phyloP scores from a whole-genome alignment of 176 grass and related monocot genomes.

The Oryza officinalis region DNA sequence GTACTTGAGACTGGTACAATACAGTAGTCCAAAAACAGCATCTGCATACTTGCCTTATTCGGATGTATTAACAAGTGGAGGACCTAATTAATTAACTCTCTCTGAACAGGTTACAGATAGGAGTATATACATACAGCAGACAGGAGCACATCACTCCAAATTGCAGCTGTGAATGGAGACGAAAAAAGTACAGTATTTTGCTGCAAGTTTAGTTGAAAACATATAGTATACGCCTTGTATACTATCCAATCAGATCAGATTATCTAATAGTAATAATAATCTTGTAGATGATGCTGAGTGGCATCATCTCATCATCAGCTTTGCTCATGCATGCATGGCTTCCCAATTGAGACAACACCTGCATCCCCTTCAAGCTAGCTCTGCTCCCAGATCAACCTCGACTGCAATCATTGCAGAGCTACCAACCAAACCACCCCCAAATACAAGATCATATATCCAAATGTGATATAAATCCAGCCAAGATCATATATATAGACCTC shows the following conservation, averaged over 20 bases:
- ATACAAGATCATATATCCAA: slow-evolving; percentile 13
- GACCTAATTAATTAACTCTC: background rate
- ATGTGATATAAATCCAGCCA: background rate
- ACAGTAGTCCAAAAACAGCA: background rate
- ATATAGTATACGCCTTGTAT: background rate
- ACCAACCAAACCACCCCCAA: slow-evolving; percentile 21
- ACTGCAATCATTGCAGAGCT: background rate
- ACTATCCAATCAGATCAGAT: background rate
- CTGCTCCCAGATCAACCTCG: background rate
- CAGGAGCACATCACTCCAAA: background rate
- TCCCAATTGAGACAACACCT: background rate
- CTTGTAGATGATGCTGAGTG: background rate
- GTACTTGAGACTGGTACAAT: background rate
- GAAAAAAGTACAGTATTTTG: background rate
- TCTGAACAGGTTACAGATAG: background rate
- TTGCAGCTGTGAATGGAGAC: no score
- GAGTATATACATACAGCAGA: background rate
- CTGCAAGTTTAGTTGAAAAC: background rate
- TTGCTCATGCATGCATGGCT: slow-evolving; percentile 19
- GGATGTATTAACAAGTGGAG: background rate
- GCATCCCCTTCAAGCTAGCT: background rate
- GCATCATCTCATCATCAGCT: background rate
- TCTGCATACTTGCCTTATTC: background rate
- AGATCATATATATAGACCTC: no score
- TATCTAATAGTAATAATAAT: background rate